Conservation (phyloP, 805 yeast species). For the Candida coquimbonensis region DNA sequence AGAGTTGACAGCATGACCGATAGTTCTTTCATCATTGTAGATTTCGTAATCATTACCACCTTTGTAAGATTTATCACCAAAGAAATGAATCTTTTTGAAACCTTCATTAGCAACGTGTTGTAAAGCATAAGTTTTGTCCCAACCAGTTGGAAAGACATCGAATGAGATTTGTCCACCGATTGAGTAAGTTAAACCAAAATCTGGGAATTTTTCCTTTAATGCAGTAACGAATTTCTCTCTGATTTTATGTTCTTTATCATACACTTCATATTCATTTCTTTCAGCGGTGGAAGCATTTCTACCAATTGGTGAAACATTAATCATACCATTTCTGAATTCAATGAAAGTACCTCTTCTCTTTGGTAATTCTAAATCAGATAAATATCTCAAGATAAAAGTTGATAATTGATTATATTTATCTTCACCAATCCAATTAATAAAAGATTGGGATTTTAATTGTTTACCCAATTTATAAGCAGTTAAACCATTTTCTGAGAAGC, state of each 20-base stretch:
- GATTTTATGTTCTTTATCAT: slow-evolving; percentile 70
- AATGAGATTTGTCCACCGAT: slow-evolving; percentile 99
- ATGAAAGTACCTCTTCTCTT: slow-evolving; percentile 97
- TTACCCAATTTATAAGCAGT: slow-evolving; percentile 93
- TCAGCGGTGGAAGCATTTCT: slow-evolving; percentile 94
- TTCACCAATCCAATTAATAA: slow-evolving; percentile 93
- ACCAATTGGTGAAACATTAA: slow-evolving; percentile 96
- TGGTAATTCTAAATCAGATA: slow-evolving; percentile 84
- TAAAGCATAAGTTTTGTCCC: slow-evolving; percentile 99
- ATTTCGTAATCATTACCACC: slow-evolving; percentile 99
- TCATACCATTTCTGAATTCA: slow-evolving; percentile 99
- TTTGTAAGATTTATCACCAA: slow-evolving; percentile 94
- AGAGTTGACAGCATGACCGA: slow-evolving; percentile 86
- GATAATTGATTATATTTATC: slow-evolving; percentile 86
- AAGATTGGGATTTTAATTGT: slow-evolving; percentile 86
- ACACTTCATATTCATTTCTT: slow-evolving; percentile 87
- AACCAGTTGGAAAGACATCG: slow-evolving; percentile 99
- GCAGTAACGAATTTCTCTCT: slow-evolving; percentile 84
- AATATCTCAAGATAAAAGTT: slow-evolving; percentile 77
- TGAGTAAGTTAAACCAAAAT: slow-evolving; percentile 85
- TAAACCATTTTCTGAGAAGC: slow-evolving; percentile 96
- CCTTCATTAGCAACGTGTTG: slow-evolving; percentile 85
- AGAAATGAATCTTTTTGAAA: slow-evolving; percentile 88
- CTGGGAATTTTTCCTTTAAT: slow-evolving; percentile 74
- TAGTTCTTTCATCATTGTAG: slow-evolving; percentile 84